Evolutionary conservation across 257 asterid genomes (phyloP).

Genomic region (Lithospermum erythrorhizon): DNA sequence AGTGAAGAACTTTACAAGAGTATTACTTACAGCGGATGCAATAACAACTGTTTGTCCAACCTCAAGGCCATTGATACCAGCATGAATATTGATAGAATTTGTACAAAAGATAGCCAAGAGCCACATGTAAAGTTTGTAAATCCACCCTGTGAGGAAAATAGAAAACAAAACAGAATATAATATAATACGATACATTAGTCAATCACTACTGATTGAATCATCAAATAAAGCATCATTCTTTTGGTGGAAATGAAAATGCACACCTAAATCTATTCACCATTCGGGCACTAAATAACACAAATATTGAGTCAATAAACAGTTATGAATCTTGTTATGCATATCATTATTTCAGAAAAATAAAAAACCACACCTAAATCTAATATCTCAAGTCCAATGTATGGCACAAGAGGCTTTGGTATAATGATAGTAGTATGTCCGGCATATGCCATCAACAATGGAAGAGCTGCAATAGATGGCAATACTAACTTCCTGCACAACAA

Average conservation of each 20-base stretch:
- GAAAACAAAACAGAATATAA: background rate
- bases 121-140: constrained; percentile 90
- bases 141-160: constrained; percentile 45
- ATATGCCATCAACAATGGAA: constrained; percentile 88
- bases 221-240: background rate
- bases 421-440: constrained; percentile 86
- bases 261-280: background rate
- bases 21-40: constrained; percentile 68
- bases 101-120: constrained; percentile 93
- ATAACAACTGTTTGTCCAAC: constrained; percentile 92
- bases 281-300: background rate
- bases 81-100: constrained; percentile 84
- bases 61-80: constrained; percentile 95
- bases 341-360: background rate
- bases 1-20: background rate
- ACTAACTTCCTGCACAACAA: constrained; percentile 60
- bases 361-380: constrained; percentile 56
- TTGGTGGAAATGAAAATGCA: background rate
- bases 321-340: background rate
- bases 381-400: constrained; percentile 51
- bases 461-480: constrained; percentile 85
- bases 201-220: background rate
- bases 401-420: constrained; percentile 77
- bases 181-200: background rate
- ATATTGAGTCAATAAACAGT: background rate